Evolutionary conservation across 129 eudicot genomes (phyloP), one percentile per base, ranked within the genome.

Genomic region (Silybum marianum): DNA sequence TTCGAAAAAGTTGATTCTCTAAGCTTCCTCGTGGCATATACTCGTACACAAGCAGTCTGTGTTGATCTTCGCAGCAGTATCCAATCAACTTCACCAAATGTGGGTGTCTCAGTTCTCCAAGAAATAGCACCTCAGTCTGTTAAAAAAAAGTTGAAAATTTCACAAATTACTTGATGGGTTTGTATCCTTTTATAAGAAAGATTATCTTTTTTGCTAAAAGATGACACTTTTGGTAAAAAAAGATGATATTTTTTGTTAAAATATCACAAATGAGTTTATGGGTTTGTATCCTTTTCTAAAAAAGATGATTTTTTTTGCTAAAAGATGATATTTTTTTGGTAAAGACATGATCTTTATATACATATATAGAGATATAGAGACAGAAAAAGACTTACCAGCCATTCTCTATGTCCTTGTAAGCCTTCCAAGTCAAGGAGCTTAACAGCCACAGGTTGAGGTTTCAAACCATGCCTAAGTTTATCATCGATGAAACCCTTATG

Each of bases 21-120:
- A 94, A 83, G 93, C 98, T 94, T 24, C 98, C 97, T 46, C 98
- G 82, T 0, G 98, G 98, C 98, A 94, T 91, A 84, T 94, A 91
- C 81, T 94, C 98, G 54, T 94, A 94, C 0, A 94, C 95, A 14
- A 94, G 89, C 10, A 94, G 79, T 76, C 98, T 88, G 81, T 94
- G 97, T 77, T 91, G 90, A 75, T 91, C 98, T 85, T 94, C 98
- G 11, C 95, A 94, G 58, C 98, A 94, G n/a, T 91, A 94, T 42
- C 98, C 98, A 24, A 94, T 91, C 90, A 94, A 48, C 91, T 91
- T 94, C 85, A 94, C 98, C 78, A 94, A 79, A 89, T 94, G 89
- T 38, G 97, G 87, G 85, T 94, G 98, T 78, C 95, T 88, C 70
- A 94, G 40, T 79, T 91, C 97, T 70, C 98, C 98, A 70, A 94